Conservation (phyloP, 495 filamentous ascomycete species). For the Hyphodiscus hymeniophilus region DNA sequence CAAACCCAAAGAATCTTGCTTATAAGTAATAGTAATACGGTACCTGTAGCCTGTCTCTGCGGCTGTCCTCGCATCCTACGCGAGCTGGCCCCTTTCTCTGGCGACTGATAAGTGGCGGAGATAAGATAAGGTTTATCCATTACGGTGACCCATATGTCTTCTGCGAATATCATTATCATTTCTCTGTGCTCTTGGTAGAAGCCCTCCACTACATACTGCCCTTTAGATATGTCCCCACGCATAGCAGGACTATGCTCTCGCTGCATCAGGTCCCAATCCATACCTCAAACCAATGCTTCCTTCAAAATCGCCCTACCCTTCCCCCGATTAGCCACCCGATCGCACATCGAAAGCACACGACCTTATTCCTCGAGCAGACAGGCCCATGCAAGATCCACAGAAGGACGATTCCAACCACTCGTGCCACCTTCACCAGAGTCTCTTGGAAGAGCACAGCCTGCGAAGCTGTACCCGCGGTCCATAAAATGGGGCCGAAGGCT, state of each 20-base stretch:
- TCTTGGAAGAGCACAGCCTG: slow-evolving; percentile 63
- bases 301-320: not conserved
- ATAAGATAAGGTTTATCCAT: too few species aligned
- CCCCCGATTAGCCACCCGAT: not conserved
- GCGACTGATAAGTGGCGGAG: too few species aligned
- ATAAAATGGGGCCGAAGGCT: slow-evolving; percentile 71
- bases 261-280: not conserved
- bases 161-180: not conserved
- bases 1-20: too few species aligned
- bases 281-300: not conserved
- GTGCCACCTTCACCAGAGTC: slow-evolving; percentile 71
- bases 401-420: slow-evolving; percentile 54
- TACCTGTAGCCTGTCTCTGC: too few species aligned
- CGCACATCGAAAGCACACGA: not conserved
- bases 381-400: not conserved
- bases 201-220: not conserved
- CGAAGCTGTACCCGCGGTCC: slow-evolving; percentile 56
- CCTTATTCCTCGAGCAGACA: not conserved
- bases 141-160: not conserved
- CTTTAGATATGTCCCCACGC: slow-evolving; percentile 19
- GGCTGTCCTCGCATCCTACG: too few species aligned
- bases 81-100: too few species aligned
- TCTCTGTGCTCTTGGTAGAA: not conserved
- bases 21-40: too few species aligned
- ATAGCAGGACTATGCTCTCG: slow-evolving; percentile 16